Evolutionary conservation across 177 flowering plant species (phyloP), one percentile per base, ranked within the genome.

Genomic region (Vitis hybrid): DNA sequence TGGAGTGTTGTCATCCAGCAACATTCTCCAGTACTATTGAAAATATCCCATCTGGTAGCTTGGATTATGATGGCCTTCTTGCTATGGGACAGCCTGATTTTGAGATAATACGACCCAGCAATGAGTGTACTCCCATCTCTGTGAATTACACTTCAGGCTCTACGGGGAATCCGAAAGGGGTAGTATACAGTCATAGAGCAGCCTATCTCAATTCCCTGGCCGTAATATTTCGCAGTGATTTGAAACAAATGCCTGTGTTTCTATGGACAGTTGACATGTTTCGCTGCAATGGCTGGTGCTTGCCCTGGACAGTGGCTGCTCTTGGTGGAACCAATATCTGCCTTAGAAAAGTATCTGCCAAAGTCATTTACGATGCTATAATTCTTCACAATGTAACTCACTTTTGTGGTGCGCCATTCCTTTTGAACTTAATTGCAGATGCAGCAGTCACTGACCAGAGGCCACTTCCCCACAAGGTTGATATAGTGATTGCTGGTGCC

Each of bases 231-330:
- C 75, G 88, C 6, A 80, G 76, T 61, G 82, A 75, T 3, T 86
- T 89, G 82, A 69, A 76, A 19, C 56, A 83, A 52, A 72, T 70
- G 77, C 90, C 86, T 7, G 88, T 86, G 11, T 88, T 86, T 48
- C 78, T 91, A 9, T 91, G 94, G 97, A 85, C 89, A 12, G 89
- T 87, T 4, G 91, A 89, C n/a, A 89, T 88, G 92, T 91, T 89
- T 70, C 94, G 88, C 56, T 89, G 94, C 86, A 91, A 87, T 55
- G 97, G 92, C 0, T 91, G 97, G 97, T 87, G 90, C 76, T 81
- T 84, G 14, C 65, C 71, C 15, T 91, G 97, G 97, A 89, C 88
- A 2, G 49, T 84, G 56, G 94, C 97, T 1, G 92, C 94, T 50
- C 83, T 79, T 21, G 91, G 94, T 4, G 94, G 93, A 32, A 89